These are phyloP conservation scores for Ophiostoma quercus DNA, from an alignment of 2,329 filamentous ascomycete genomes.

Conservation along the genomic window DNA sequence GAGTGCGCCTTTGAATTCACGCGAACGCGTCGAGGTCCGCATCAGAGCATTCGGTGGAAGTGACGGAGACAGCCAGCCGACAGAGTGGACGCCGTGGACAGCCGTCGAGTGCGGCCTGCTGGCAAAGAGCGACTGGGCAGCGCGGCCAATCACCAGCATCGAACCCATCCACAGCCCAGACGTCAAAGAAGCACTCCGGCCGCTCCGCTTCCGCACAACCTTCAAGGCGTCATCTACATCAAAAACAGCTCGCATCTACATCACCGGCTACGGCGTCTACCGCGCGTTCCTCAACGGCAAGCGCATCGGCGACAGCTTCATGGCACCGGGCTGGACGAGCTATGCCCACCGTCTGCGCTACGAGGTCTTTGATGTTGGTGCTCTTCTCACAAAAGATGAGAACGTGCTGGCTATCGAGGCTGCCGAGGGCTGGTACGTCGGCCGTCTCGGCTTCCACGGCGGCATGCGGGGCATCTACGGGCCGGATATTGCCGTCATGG, in stretches of 20 bases:
- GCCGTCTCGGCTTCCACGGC: constrained; percentile 32
- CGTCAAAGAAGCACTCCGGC: constrained; percentile 26
- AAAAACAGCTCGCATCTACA: constrained; percentile 33
- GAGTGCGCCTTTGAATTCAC: constrained; percentile 22
- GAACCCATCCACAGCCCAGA: constrained; percentile 8
- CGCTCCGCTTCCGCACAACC: constrained; percentile 27
- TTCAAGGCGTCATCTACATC: constrained; percentile 20
- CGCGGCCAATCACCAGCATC: constrained; percentile 18
- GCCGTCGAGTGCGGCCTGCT: constrained; percentile 27
- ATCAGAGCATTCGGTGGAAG: constrained; percentile 20
- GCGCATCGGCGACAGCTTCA: constrained; percentile 37
- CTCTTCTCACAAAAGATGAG: constrained; percentile 30
- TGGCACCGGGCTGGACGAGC: constrained; percentile 41
- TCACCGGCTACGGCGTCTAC: constrained; percentile 36
- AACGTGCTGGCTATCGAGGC: constrained; percentile 37
- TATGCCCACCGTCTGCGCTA: constrained; percentile 41
- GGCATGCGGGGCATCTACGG: constrained; percentile 37
- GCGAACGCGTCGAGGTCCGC: constrained; percentile 25
- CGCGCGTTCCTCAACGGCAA: constrained; percentile 36
- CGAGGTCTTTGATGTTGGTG: constrained; percentile 40
- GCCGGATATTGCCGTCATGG: constrained; percentile 37
- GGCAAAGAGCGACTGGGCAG: constrained; percentile 23
- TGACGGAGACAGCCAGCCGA: neutral
- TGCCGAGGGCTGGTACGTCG: constrained; percentile 43
- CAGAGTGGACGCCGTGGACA: constrained; percentile 27